Conservation (phyloP, 176 grass and related monocot species). For the Phyllostachys edulis region DNA sequence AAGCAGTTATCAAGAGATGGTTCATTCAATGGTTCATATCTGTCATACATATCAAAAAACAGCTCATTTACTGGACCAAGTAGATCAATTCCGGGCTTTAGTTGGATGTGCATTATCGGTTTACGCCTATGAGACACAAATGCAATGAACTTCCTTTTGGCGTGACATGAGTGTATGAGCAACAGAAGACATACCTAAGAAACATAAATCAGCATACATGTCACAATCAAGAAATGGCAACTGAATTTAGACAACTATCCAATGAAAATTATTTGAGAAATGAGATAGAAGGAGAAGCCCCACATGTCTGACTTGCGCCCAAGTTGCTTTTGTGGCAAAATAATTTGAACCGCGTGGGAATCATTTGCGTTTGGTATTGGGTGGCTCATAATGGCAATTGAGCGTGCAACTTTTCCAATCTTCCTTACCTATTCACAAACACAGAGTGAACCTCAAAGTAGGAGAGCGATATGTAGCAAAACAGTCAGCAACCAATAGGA, state of each 20-base stretch:
- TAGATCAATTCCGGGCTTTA: conserved; percentile 75
- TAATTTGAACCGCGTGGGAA: conserved; percentile 80
- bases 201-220: conserved; percentile 31
- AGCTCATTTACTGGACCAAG: conserved; percentile 85
- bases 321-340: conserved; percentile 91
- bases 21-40: conserved; percentile 80
- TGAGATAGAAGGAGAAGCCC: conserved; percentile 3
- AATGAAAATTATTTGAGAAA: neutral
- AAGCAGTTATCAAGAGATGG: conserved; percentile 86
- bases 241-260: neutral
- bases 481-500: neutral
- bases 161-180: conserved; percentile 78
- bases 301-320: conserved; percentile 92
- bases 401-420: conserved; percentile 77
- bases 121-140: conserved; percentile 88
- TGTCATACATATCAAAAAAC: conserved; percentile 84
- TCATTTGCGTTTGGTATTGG: conserved; percentile 68
- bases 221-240: conserved; percentile 19
- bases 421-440: conserved; percentile 63
- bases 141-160: conserved; percentile 88
- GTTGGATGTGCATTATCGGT: conserved; percentile 61
- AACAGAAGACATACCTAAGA: conserved; percentile 91
- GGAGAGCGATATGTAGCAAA: neutral
- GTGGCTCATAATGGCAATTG: conserved; percentile 94
- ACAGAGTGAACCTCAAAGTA: conserved; percentile 5